Percentiles rank a stretch among this genome's conserved stretches.
These are phyloP conservation scores for Phyllosticta capitalensis DNA, from an alignment of 2,329 filamentous ascomycete genomes.

Conservation along the genomic window DNA sequence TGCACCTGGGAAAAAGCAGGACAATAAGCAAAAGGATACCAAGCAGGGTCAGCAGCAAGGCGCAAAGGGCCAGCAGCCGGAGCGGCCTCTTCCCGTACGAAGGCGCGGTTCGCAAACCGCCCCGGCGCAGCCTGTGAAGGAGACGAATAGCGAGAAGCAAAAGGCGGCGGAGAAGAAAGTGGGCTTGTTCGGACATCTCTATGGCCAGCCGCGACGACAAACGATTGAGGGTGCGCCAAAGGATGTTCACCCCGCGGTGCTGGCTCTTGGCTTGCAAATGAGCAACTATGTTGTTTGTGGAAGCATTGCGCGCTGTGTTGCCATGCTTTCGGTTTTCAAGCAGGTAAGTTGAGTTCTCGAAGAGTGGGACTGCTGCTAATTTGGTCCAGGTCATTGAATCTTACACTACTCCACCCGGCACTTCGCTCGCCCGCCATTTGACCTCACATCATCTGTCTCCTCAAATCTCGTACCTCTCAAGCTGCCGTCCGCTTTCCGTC, in stretches of 20 bases:
- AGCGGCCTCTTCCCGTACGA: slow-evolving; percentile 19
- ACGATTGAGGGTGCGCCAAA: slow-evolving; percentile 53
- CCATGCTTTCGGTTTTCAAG: slow-evolving; percentile 83
- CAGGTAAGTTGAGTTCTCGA: slow-evolving; percentile 44
- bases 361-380: neutral
- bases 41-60: slow-evolving; percentile 23
- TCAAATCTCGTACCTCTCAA: slow-evolving; percentile 89
- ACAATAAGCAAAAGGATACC: slow-evolving; percentile 30
- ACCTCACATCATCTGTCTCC: slow-evolving; percentile 84
- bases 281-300: slow-evolving; percentile 80
- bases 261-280: slow-evolving; percentile 83
- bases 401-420: slow-evolving; percentile 81
- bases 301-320: slow-evolving; percentile 77
- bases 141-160: slow-evolving; percentile 25
- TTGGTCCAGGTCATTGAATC: slow-evolving; percentile 66
- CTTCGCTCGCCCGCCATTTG: slow-evolving; percentile 80
- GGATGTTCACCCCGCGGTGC: slow-evolving; percentile 75
- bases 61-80: slow-evolving; percentile 21
- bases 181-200: slow-evolving; percentile 74
- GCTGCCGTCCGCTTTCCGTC: slow-evolving; percentile 90
- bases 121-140: slow-evolving; percentile 18
- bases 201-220: slow-evolving; percentile 62
- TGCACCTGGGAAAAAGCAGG: slow-evolving; percentile 30
- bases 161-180: slow-evolving; percentile 45
- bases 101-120: slow-evolving; percentile 25